A percentile compares a stretch with the other conserved stretches of the same genome.
phyloP scores from a whole-genome alignment of 345 rosid species.

The Eucalyptus victrix region DNA sequence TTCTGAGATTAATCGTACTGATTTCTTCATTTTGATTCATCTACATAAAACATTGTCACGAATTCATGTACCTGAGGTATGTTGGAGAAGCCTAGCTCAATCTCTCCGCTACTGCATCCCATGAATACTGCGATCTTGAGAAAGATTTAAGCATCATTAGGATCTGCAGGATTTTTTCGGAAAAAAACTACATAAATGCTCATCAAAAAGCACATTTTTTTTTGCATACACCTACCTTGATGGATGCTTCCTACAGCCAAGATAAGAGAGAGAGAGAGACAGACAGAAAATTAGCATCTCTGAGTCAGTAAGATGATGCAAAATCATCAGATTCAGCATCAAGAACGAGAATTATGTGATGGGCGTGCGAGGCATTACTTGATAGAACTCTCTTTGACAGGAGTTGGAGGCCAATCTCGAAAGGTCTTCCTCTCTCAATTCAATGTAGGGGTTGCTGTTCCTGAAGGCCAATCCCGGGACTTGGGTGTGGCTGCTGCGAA shows the following conservation, averaged over 20 bases:
- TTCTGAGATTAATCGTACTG: background rate
- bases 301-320: background rate
- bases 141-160: background rate
- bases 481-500: conserved; percentile 5
- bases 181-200: background rate
- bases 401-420: conserved; percentile 16
- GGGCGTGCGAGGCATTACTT: conserved; percentile 12
- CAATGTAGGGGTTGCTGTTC: conserved; percentile 37
- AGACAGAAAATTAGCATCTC: background rate
- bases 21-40: background rate
- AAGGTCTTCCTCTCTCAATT: conserved; percentile 30
- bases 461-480: conserved; percentile 71
- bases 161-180: background rate
- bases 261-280: background rate
- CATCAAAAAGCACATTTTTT: background rate
- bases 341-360: background rate
- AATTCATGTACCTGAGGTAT: conserved; percentile 24
- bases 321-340: background rate
- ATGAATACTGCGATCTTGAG: conserved; percentile 60
- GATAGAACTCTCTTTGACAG: conserved; percentile 54
- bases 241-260: conserved; percentile 58
- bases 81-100: conserved; percentile 66
- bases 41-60: background rate
- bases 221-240: conserved; percentile 40
- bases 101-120: conserved; percentile 81